Percentiles rank a stretch among this genome's conserved stretches.
These are phyloP conservation scores for Leccinum obscurum DNA, from an alignment of 768 basidiomycete genomes.

Conservation along the genomic window DNA sequence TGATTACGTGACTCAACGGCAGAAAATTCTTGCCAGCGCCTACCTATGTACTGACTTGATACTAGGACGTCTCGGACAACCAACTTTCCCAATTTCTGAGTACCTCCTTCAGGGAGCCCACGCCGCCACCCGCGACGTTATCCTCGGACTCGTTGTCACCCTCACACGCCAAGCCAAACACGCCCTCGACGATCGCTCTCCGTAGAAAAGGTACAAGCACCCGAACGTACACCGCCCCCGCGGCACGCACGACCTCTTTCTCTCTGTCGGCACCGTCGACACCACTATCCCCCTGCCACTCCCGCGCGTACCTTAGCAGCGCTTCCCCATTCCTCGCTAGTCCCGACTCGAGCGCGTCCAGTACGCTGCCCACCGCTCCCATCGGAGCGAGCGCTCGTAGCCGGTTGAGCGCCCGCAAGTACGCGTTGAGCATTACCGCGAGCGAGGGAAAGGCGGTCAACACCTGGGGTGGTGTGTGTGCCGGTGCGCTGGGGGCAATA, in stretches of 20 bases:
- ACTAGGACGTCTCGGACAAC: conserved; percentile 19
- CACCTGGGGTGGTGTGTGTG: conserved; percentile 69
- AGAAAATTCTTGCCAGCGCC: background rate
- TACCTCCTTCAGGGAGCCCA: conserved; percentile 8
- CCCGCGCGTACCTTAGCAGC: conserved; percentile 47
- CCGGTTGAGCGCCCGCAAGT: conserved; percentile 74
- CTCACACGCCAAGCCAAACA: conserved; percentile 51
- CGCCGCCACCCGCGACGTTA: background rate
- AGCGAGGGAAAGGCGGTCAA: conserved; percentile 76
- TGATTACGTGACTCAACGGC: background rate
- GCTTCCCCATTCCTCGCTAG: conserved; percentile 47
- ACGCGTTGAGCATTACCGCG: conserved; percentile 68
- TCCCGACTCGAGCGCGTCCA: conserved; percentile 48
- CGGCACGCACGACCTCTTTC: conserved; percentile 43
- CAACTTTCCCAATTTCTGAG: conserved; percentile 32
- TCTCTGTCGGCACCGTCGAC: conserved; percentile 15
- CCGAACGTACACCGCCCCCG: conserved; percentile 56
- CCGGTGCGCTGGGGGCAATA: conserved; percentile 30
- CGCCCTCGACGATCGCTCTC: conserved; percentile 71
- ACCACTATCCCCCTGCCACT: conserved; percentile 35
- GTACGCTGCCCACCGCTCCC: conserved; percentile 51
- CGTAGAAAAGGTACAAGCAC: conserved; percentile 71
- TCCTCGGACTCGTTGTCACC: background rate
- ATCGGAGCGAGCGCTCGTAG: conserved; percentile 80
- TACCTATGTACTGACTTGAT: background rate